Evolutionary conservation across 345 rosid genomes (phyloP), one percentile per base, ranked within the genome.

Genomic region (Pugionium dolabratum): DNA sequence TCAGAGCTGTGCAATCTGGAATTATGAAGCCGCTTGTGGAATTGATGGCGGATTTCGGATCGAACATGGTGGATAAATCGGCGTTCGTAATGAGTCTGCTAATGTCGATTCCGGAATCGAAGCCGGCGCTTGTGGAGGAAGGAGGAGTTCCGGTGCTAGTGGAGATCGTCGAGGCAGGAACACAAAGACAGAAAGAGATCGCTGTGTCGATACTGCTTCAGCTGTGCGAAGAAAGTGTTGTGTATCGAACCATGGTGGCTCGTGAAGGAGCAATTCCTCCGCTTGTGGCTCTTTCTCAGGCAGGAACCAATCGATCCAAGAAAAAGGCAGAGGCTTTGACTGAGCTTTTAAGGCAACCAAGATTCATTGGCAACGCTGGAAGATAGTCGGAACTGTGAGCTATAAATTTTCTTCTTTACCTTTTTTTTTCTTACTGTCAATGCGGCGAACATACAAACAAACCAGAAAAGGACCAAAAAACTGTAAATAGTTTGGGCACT

Each of bases 201-300:
- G 89, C 87, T 50, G 91, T 76, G n/a, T 79, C 80, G 30, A 80
- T 90, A 4, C 71, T 94, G 47, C 62, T 90, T 25, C 84, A 79
- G 75, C 61, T 94, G 0, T 90, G 99, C 67, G 95, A 94, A 32
- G 91, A 84, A 6, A 90, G 78, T 64, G 76, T 75, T 35, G 74
- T 76, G 43, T 78, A 82, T 74, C 75, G 97, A 39, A 78, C 89
- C 6, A 64, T 85, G 96, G 95, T 94, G 71, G 82, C 83, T 30
- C 86, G 97, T 33, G 99, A 94, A 80, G 99, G 99, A 56, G 96
- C 95, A 26, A 90, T 94, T 29, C 97, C 99, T 46, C 93, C 97
- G n/a, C 74, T 94, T 50, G 92, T 88, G 35, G 86, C 89, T 50
- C 71, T 86, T 56, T 80, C 97, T 5, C 96, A 90, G 74, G 82